Evolutionary conservation across 129 eudicot species (phyloP).

Genomic region (Tagetes erecta): DNA sequence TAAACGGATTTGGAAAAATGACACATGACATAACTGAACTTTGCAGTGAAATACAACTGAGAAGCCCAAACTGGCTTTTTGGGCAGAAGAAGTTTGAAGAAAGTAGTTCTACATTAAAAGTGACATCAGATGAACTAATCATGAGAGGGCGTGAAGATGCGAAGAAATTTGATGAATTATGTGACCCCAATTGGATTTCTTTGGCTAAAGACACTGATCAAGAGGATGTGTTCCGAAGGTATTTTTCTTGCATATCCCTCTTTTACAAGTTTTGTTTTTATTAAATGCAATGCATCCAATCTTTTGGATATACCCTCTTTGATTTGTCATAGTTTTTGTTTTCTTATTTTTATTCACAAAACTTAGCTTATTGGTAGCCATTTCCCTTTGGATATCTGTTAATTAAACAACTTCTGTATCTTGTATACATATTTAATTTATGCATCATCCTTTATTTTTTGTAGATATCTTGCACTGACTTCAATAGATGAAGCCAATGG

Average conservation of each 20-base stretch:
- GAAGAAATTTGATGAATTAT: conserved; percentile 46
- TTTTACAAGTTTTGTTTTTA: not conserved
- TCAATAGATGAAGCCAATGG: conserved; percentile 75
- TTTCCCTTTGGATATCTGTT: conserved; percentile 4
- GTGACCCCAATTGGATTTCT: conserved; percentile 72
- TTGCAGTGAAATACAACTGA: conserved; percentile 95
- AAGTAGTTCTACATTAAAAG: conserved; percentile 42
- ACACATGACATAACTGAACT: not conserved
- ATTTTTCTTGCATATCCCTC: conserved; percentile 18
- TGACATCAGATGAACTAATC: conserved; percentile 44
- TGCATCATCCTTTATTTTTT: conserved; percentile 7
- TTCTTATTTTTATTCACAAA: not conserved
- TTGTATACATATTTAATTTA: not conserved
- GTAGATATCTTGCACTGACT: conserved; percentile 77
- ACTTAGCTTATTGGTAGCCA: not conserved
- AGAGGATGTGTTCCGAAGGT: conserved; percentile 81
- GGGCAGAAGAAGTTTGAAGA: conserved; percentile 84
- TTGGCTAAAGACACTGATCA: conserved; percentile 47
- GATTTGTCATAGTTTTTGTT: not conserved
- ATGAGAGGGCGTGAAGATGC: conserved; percentile 43
- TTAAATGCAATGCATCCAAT: not conserved
- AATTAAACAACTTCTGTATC: not conserved
- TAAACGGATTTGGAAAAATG: no score
- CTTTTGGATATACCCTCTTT: not conserved
- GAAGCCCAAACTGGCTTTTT: conserved; percentile 97